A percentile compares a stretch with the other conserved stretches of the same genome.
These are phyloP conservation scores for Apiospora koreana DNA, from an alignment of 2,329 filamentous ascomycete species.

Conservation along the genomic window DNA sequence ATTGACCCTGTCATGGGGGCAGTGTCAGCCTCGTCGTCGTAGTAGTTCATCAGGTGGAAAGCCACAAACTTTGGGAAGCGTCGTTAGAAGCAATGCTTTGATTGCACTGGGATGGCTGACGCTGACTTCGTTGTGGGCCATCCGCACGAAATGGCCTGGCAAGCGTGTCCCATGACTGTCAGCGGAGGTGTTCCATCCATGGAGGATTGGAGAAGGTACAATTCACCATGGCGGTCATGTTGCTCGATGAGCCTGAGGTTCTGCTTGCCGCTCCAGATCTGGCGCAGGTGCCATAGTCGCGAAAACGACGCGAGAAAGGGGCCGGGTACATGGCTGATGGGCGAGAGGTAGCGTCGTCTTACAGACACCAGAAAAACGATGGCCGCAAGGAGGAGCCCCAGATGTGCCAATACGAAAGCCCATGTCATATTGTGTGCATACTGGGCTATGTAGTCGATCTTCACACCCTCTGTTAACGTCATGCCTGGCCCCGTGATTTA, in stretches of 20 bases:
- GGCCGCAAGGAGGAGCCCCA: not conserved
- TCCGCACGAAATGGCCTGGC: constrained; percentile 40
- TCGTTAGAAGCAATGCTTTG: constrained; percentile 34
- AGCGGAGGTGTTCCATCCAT: not conserved
- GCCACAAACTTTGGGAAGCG: constrained; percentile 31
- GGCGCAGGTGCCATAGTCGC: constrained; percentile 40
- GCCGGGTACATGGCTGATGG: constrained; percentile 36
- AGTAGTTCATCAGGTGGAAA: not conserved
- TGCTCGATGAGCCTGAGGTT: constrained; percentile 37
- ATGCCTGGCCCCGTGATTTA: not conserved
- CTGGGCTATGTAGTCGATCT: not conserved
- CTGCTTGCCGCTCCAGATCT: constrained; percentile 38
- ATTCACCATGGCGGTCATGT: constrained; percentile 39
- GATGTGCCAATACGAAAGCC: not conserved
- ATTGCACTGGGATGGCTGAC: constrained; percentile 42
- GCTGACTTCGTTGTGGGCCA: constrained; percentile 44
- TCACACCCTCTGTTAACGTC: not conserved
- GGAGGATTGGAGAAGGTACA: not conserved
- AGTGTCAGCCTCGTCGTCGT: not conserved
- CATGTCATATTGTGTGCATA: not conserved
- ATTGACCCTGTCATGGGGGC: constrained; percentile 24
- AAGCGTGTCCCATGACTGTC: not conserved
- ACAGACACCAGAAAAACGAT: not conserved
- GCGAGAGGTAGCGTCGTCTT: constrained; percentile 11
- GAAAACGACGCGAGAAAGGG: constrained; percentile 42